These are phyloP conservation scores for Fusarium setosum DNA, from an alignment of 2,329 filamentous ascomycete species.

Conservation along the genomic window DNA sequence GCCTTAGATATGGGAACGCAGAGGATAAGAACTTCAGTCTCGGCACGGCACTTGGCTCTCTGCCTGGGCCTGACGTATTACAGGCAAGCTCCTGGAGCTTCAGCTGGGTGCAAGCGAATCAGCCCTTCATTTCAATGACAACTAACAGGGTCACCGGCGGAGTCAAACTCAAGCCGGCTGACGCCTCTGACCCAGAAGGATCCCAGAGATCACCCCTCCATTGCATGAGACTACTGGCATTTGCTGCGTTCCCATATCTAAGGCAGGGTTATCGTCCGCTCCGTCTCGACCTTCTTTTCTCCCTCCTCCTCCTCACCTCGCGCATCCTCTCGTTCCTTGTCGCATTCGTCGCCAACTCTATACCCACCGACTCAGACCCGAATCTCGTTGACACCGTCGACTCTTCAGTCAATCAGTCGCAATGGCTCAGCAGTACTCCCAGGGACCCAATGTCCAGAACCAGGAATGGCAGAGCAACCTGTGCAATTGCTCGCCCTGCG, in stretches of 20 bases:
- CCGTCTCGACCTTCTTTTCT: background rate
- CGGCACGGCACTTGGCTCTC: constrained; percentile 17
- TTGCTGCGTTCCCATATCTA: constrained; percentile 21
- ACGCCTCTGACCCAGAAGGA: constrained; percentile 11
- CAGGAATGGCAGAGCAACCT: constrained; percentile 53
- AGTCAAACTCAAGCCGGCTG: constrained; percentile 29
- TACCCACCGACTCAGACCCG: background rate
- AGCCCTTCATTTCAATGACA: constrained; percentile 39
- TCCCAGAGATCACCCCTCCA: background rate
- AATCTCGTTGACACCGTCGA: background rate
- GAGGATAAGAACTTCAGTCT: constrained; percentile 16
- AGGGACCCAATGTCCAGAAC: constrained; percentile 41
- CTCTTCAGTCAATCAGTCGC: constrained; percentile 13
- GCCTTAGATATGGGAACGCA: no score
- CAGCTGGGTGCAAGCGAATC: constrained; percentile 3
- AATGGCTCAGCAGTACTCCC: constrained; percentile 42
- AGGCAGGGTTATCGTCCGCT: constrained; percentile 12
- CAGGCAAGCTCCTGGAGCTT: background rate
- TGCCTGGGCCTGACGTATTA: constrained; percentile 18
- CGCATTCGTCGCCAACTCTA: background rate
- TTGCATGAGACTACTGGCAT: constrained; percentile 10
- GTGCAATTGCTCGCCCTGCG: constrained; percentile 54
- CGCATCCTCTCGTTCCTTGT: background rate
- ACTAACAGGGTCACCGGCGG: constrained; percentile 33
- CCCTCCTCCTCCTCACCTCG: background rate